These are phyloP conservation scores for Didymella pinodella DNA, from an alignment of 2,329 filamentous ascomycete genomes.

Conservation along the genomic window DNA sequence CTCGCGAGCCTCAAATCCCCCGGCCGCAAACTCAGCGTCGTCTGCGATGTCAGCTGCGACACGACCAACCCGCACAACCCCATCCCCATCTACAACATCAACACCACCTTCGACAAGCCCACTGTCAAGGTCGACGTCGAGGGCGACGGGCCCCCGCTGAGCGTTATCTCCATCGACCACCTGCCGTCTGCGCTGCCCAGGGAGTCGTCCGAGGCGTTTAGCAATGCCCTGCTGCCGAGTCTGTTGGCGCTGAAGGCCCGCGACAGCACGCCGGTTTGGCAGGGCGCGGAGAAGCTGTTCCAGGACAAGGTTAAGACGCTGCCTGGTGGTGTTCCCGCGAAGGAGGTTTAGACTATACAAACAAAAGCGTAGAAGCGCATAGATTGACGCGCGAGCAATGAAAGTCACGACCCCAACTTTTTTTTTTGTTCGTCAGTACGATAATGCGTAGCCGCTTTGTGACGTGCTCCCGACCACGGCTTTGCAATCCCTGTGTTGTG, in stretches of 20 bases:
- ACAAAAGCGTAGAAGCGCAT: constrained; percentile 2
- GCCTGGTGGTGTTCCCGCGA: constrained; percentile 56
- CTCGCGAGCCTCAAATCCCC: constrained; percentile 71
- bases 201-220: constrained; percentile 88
- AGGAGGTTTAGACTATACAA: constrained; percentile 35
- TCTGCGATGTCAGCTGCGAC: constrained; percentile 64
- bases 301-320: constrained; percentile 79
- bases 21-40: constrained; percentile 76
- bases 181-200: constrained; percentile 73
- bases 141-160: constrained; percentile 66
- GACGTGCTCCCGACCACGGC: too few relatives aligned
- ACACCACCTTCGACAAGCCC: constrained; percentile 88
- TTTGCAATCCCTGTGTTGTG: too few relatives aligned
- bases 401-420: too few relatives aligned
- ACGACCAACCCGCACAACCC: constrained; percentile 76
- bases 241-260: constrained; percentile 80
- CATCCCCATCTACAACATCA: constrained; percentile 82
- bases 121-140: constrained; percentile 76
- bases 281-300: constrained; percentile 83
- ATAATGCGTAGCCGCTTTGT: too few relatives aligned
- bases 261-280: constrained; percentile 78
- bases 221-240: constrained; percentile 77
- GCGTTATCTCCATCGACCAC: constrained; percentile 72
- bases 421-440: too few relatives aligned
- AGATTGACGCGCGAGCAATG: constrained; percentile 10